Evolutionary conservation across 164 flowering plant genomes (phyloP).

Genomic region (Vitis amurensis): DNA sequence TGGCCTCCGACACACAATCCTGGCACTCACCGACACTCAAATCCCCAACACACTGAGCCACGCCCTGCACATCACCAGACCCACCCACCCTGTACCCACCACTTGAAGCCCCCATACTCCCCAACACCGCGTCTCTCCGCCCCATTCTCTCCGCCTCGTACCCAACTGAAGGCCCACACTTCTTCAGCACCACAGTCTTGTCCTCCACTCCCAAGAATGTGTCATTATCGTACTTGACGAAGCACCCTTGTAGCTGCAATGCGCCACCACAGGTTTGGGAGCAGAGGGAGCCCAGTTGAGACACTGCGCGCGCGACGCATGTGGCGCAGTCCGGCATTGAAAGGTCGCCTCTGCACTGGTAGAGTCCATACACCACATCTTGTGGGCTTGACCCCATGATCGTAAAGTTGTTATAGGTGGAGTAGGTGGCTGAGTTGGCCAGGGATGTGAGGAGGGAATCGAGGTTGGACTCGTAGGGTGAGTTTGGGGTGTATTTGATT

Average conservation of each 20-base stretch:
- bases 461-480: constrained; percentile 64
- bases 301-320: constrained; percentile 63
- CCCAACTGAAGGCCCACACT: constrained; percentile 67
- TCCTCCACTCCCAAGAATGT: constrained; percentile 74
- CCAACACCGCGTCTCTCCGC: constrained; percentile 63
- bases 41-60: constrained; percentile 91
- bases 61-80: constrained; percentile 56
- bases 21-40: constrained; percentile 65
- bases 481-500: constrained; percentile 42
- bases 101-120: constrained; percentile 25
- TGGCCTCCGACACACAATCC: constrained; percentile 67
- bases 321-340: constrained; percentile 77
- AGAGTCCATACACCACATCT: constrained; percentile 73
- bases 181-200: constrained; percentile 70
- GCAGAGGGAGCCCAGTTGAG: constrained; percentile 53
- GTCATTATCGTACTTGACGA: constrained; percentile 69
- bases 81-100: constrained; percentile 64
- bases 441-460: constrained; percentile 87
- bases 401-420: constrained; percentile 80
- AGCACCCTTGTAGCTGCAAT: constrained; percentile 75
- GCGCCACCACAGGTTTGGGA: constrained; percentile 60
- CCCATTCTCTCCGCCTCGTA: constrained; percentile 34
- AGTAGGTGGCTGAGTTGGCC: constrained; percentile 80
- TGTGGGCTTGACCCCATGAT: constrained; percentile 44
- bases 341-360: constrained; percentile 90